Evolutionary conservation across 148 eudicot species (phyloP).

Genomic region (Rhododendron williamsianum): DNA sequence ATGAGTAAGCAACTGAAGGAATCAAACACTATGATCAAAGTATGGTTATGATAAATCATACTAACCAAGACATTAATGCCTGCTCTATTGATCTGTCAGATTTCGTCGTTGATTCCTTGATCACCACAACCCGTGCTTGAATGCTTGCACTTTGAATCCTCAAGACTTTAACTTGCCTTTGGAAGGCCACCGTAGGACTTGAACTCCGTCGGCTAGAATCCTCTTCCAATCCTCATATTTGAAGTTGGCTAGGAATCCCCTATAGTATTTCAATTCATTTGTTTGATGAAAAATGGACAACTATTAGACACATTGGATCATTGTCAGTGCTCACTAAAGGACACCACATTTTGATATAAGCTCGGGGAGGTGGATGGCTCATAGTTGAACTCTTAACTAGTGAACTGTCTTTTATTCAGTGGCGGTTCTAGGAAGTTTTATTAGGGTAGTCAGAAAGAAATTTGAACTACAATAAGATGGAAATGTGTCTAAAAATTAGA

Average conservation of each 20-base stretch:
- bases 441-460: no score
- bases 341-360: no score
- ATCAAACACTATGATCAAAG: neutral
- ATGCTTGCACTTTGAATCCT: neutral
- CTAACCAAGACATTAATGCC: neutral
- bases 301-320: neutral
- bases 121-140: neutral
- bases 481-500: no score
- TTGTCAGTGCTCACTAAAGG: no score
- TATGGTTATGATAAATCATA: no score
- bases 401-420: no score
- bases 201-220: neutral
- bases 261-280: neutral
- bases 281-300: neutral
- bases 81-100: neutral
- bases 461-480: no score
- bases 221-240: neutral
- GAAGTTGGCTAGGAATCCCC: neutral
- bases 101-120: neutral
- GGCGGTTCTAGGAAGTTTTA: no score
- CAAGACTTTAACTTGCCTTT: neutral
- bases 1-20: neutral
- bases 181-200: neutral
- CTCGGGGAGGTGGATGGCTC: no score
- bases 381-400: no score